A percentile compares a stretch with the other conserved stretches of the same genome.
These are phyloP conservation scores for Fraxinus americana DNA, from an alignment of 257 asterid genomes.

Conservation along the genomic window DNA sequence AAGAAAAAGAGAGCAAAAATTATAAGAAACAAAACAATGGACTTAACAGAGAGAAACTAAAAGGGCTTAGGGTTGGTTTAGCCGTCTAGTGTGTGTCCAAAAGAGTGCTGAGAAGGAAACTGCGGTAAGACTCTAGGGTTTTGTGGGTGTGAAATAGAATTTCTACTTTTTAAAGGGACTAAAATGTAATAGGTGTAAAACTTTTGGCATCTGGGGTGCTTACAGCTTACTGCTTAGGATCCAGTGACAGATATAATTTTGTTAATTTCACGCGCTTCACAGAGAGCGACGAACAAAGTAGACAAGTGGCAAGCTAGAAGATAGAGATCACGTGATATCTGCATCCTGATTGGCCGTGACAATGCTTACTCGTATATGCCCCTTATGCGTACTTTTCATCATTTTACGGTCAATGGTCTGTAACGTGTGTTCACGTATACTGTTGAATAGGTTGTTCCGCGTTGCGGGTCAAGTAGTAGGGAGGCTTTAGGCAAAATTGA, in stretches of 20 bases:
- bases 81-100: conserved; percentile 42
- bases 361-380: no score
- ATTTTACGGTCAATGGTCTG: no score
- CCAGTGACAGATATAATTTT: neutral
- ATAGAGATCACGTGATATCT: no score
- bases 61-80: conserved; percentile 47
- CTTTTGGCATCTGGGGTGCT: neutral
- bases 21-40: neutral
- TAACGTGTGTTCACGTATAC: no score
- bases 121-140: conserved; percentile 42
- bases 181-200: neutral
- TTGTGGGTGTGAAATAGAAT: conserved; percentile 25
- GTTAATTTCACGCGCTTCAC: neutral
- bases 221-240: neutral
- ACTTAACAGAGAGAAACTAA: conserved; percentile 25
- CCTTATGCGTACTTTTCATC: no score
- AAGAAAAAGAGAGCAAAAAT: conserved; percentile 4
- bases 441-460: no score
- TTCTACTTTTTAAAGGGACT: neutral
- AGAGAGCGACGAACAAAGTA: neutral
- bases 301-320: no score
- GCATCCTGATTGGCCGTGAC: no score
- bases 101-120: conserved; percentile 15
- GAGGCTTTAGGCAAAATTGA: no score
- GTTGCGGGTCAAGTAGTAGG: no score